A percentile compares a stretch with the other conserved stretches of the same genome.
Conservation (phyloP, 1,139 yeast genomes). For the Suhomyces ambrosiae region DNA sequence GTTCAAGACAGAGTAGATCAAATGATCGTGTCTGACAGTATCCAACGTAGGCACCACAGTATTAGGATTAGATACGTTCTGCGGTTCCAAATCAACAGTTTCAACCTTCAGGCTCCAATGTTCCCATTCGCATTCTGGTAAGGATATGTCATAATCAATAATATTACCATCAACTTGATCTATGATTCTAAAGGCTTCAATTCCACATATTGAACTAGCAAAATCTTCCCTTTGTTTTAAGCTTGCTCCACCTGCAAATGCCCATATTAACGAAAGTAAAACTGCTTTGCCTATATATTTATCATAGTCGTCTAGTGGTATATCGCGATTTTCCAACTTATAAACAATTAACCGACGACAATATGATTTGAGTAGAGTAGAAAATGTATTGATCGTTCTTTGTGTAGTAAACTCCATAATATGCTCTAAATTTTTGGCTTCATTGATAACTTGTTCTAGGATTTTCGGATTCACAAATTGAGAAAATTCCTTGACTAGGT, state of each 20-base stretch:
- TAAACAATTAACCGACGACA: conserved; percentile 21
- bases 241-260: conserved; percentile 65
- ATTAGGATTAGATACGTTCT: conserved; percentile 63
- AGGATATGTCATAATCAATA: conserved; percentile 50
- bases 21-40: conserved; percentile 65
- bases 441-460: conserved; percentile 11
- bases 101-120: conserved; percentile 50
- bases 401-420: conserved; percentile 53
- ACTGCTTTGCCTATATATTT: conserved; percentile 41
- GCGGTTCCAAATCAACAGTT: conserved; percentile 56
- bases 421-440: conserved; percentile 39
- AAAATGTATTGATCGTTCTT: conserved; percentile 44
- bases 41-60: conserved; percentile 79
- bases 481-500: conserved; percentile 13
- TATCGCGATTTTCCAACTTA: conserved; percentile 14
- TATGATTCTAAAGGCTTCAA: conserved; percentile 20
- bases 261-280: conserved; percentile 59
- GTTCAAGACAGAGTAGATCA: conserved; percentile 59
- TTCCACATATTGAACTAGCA: conserved; percentile 29
- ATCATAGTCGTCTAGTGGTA: conserved; percentile 23
- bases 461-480: conserved; percentile 10
- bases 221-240: conserved; percentile 43
- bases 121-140: conserved; percentile 54
- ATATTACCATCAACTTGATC: conserved; percentile 15
- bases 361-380: conserved; percentile 30